Evolutionary conservation across 2,329 filamentous ascomycete genomes (phyloP), one percentile per base, ranked within the genome.

Genomic region (Paracoccidioides brasiliensis): DNA sequence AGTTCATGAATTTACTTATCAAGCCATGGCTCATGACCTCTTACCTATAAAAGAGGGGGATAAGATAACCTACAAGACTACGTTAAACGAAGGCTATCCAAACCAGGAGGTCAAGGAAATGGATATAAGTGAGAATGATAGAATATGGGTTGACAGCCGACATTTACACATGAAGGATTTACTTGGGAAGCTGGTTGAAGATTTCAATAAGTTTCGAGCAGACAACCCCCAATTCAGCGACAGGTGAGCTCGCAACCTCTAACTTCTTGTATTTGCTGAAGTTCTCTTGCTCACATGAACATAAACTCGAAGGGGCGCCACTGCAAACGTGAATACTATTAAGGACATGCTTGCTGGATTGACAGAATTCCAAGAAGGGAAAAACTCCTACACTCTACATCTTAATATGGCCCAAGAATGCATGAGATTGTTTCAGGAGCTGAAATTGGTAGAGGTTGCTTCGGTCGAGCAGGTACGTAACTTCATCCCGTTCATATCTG

Each of bases 111-210:
- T 87, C 58, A 95, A 94, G 69, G 90, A 96, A 46, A 86, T 95
- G 79, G 90, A 95, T 64, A 85, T 98, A 51, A 79, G 79, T 37
- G 93, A 98, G 61, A 86, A 88, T 64, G 93, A 98, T 73, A 86
- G 85, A 67, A 87, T 98, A 49, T 98, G 93, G 93, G 84, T 95
- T 30, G 88, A 93, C 58, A 95, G 95, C 66, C 81, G 93, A 55
- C 93, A 98, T 72, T 80, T 83, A 53, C 93, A 98, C 71, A 98
- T 98, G 93, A 95, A 95, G 69, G 90, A 97, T 69, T 93, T 93
- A 3, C 90, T 97, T 64, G 88, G 91, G 66, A 94, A 91, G 70
- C 77, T 98, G 58, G 93, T 91, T 78, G 80, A 83, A 56, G 91
- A 97, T 67, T 97, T 98, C 66, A 84, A 90, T 64, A 90, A 84